These are phyloP conservation scores for Vanrija pseudolonga DNA, from an alignment of 1,284 basidiomycete species.

Conservation along the genomic window DNA sequence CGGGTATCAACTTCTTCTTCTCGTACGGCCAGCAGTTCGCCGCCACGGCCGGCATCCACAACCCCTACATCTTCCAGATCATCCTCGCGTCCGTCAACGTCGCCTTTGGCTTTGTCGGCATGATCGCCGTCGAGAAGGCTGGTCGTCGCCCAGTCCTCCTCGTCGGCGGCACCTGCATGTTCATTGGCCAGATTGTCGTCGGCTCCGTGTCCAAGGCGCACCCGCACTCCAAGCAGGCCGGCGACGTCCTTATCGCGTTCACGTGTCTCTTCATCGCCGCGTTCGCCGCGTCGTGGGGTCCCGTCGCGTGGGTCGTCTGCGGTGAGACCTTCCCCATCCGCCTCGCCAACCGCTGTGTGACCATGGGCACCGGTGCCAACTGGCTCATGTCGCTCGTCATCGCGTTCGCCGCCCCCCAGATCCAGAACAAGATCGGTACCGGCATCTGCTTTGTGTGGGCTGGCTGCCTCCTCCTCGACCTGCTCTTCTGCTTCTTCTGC, in stretches of 20 bases:
- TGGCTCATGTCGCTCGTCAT: slow-evolving; percentile 49
- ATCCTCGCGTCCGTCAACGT: slow-evolving; percentile 51
- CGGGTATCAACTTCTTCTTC: slow-evolving; percentile 47
- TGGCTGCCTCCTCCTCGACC: slow-evolving; percentile 34
- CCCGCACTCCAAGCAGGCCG: slow-evolving; percentile 37
- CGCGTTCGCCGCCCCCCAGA: slow-evolving; percentile 46
- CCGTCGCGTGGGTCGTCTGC: slow-evolving; percentile 47
- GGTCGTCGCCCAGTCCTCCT: slow-evolving; percentile 53
- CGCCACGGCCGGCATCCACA: slow-evolving; percentile 46
- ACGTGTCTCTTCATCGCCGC: slow-evolving; percentile 53
- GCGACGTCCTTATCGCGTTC: slow-evolving; percentile 53
- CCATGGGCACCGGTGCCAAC: slow-evolving; percentile 49
- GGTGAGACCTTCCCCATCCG: slow-evolving; percentile 52
- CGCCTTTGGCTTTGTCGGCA: slow-evolving; percentile 46
- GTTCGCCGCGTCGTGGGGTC: slow-evolving; percentile 52
- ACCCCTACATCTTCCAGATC: slow-evolving; percentile 50
- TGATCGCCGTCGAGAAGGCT: slow-evolving; percentile 47
- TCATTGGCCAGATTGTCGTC: slow-evolving; percentile 51
- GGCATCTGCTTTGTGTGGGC: slow-evolving; percentile 49
- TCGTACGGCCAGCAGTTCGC: slow-evolving; percentile 48
- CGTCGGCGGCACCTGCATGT: slow-evolving; percentile 50
- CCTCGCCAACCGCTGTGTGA: slow-evolving; percentile 47
- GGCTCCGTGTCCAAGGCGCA: slow-evolving; percentile 45
- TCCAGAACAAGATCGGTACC: slow-evolving; percentile 45
- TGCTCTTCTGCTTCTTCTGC: slow-evolving; percentile 46